Evolutionary conservation across 495 filamentous ascomycete species (phyloP), one percentile per base, ranked within the genome.

Genomic region (Endocarpon pusillum): DNA sequence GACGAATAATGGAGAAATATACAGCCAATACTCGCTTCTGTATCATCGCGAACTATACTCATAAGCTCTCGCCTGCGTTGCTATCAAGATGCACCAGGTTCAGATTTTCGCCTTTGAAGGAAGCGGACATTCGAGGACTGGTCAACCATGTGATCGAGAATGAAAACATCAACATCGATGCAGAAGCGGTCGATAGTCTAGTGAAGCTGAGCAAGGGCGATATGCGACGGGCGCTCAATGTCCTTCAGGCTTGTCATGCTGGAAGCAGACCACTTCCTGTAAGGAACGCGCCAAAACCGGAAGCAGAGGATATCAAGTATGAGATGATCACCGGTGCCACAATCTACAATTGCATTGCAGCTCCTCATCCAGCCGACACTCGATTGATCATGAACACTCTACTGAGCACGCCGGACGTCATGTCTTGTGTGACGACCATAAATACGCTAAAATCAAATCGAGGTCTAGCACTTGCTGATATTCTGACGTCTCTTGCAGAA

Each of bases 1-100:
- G 89, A 41, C 61, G 89, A 27, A 99, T 99, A 37, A 99, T 99
- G 91, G 89, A 99, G 50, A 89, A 91, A 54, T 99, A 96, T 58
- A 99, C 89, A 0, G 82, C 85, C 38, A 96, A 99, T 58, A 94
- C 89, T 0, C 69, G 89, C 33, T 99, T 99, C 57, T 94, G 87
- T 58, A 83, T 99, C 45, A 94, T 99, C 38, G 91, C 91, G 44
- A 99, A 99, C 55, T 99, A 99, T 52, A 92, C 89, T 20, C 89
- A 99, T 59, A 99, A 96, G 53, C 73, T 99, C n/a, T 86, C 81
- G 4, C 86, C 89, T 0, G 89, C 89, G 0, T 63, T 99, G 5
- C 67, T 99, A 12, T 94, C 85, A 20, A 65, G 89, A 41, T 99
- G 89, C 56, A 96, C 89, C 2, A 65, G 89, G 23, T 99, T 99